Evolutionary conservation across 2,329 filamentous ascomycete genomes (phyloP), one percentile per base, ranked within the genome.

Genomic region (Aspergillus fischeri): DNA sequence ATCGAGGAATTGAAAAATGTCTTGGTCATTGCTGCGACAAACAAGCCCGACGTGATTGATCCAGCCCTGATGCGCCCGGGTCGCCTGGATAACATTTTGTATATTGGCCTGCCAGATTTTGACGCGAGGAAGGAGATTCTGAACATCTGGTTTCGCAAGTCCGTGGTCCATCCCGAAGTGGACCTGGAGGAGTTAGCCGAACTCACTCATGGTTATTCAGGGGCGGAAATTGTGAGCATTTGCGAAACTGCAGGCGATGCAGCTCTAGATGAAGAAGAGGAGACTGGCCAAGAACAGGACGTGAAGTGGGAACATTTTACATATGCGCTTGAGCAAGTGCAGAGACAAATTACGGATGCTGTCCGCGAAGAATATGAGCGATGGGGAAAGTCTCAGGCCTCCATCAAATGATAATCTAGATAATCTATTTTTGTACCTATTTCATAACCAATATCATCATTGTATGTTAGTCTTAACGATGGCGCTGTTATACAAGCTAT

Each of bases 11-110:
- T 95, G 21, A 87, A 87, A 54, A 90, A 90, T 56, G 92, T 97
- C 0, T 83, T 95, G 58, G 88, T 97, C 14, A 84, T 97, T 20
- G 93, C 91, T 0, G 93, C 93, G 2, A 97, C 93, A 0, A 97
- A 97, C 75, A 86, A 91, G 53, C 93, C 93, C 0, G 89, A 96
- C 67, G 82, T 87, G 1, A 83, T 97, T 21, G 93, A 97, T 70
- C 85, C 90, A 0, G 93, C 93, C 0, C 81, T 97, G 35, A 84
- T 96, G 69, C 85, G 93, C 0, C 89, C 91, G 0, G 93, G 93
- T 1, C 84, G 93, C 28, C 90, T 97, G 72, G 91, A 96, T 67
- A 84, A 88, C 63, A 81, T 92, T 35, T 83, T 96, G 49, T 96
- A 96, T 71, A 90, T 97, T 47, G 89, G 90, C 0, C 89, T 91